Conservation (phyloP, 768 basidiomycete genomes). For the Lenzites betulinus region DNA sequence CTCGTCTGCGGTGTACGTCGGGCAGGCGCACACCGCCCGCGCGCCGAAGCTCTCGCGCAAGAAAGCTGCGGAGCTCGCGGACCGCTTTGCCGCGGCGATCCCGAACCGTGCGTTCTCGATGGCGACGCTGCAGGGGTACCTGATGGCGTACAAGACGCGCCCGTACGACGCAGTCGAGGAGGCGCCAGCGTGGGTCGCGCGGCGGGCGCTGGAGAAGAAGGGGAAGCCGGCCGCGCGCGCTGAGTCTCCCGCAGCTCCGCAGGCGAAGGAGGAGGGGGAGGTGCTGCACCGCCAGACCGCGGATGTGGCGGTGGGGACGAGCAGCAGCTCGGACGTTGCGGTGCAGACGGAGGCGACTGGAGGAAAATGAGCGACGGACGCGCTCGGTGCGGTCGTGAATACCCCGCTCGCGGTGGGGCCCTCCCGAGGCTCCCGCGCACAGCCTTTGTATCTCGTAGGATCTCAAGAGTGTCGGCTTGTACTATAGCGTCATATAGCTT, state of each 20-base stretch:
- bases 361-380: background rate
- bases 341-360: background rate
- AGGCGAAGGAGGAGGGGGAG: background rate
- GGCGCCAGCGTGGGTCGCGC: conserved; percentile 18
- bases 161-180: conserved; percentile 54
- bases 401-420: background rate
- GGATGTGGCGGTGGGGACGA: background rate
- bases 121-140: conserved; percentile 55
- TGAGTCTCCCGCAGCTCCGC: background rate
- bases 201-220: conserved; percentile 12
- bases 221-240: background rate
- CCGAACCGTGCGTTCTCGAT: conserved; percentile 40
- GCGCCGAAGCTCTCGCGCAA: conserved; percentile 37
- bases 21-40: conserved; percentile 14
- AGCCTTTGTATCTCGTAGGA: background rate
- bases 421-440: background rate
- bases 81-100: conserved; percentile 54
- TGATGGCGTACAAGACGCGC: conserved; percentile 67
- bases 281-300: background rate
- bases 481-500: background rate
- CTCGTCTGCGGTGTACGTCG: conserved; percentile 1
- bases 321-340: background rate
- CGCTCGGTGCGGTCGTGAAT: background rate
- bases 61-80: conserved; percentile 50
- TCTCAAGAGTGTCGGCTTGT: background rate